Evolutionary conservation across 1,139 yeast genomes (phyloP), one percentile per base, ranked within the genome.

Genomic region (Sugiyamaella pinicola): DNA sequence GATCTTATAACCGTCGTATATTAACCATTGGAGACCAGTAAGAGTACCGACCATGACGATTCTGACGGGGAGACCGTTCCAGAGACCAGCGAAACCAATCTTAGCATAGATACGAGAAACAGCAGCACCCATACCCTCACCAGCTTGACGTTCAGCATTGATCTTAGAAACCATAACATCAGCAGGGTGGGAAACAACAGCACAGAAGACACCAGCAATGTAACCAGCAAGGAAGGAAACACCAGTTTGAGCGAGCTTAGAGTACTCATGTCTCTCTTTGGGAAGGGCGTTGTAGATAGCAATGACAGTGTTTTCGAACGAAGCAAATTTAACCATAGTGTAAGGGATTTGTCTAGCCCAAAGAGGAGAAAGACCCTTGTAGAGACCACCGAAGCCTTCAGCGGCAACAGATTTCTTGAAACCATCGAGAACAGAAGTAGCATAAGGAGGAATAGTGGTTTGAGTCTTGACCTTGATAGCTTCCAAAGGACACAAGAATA

Each of bases 341-440:
- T 91, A 91, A 21, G 97, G 97, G 61, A 91, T 86, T 72, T 91
- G 97, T 76, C 97, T 85, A 58, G 84, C 82, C 97, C 97, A 90
- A 63, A 91, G 78, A 31, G 98, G 97, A 10, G 82, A 84, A 57
- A 91, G 74, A 49, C 97, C 97, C 68, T 87, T 86, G 76, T 89
- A 91, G 55, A 91, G 77, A 15, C 70, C 90, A 15, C 75, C 80
- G 56, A 83, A 50, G 13, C 95, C 95, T 69, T 85, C 95, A 19
- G 75, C 67, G 12, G 84, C 82, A 49, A 80, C 75, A 63, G 85
- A 78, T 73, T 85, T 85, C 58, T 70, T 70, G 81, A 83, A 80
- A 21, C 93, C 95, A 56, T 84, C 86, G 57, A 80, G 34, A 18
- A 82, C 86, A 48, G 79, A 74, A 19, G 70, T 72, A 51, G 88